These are phyloP conservation scores for Cucurbita ficifolia DNA, from an alignment of 306 rosid genomes.

Conservation along the genomic window DNA sequence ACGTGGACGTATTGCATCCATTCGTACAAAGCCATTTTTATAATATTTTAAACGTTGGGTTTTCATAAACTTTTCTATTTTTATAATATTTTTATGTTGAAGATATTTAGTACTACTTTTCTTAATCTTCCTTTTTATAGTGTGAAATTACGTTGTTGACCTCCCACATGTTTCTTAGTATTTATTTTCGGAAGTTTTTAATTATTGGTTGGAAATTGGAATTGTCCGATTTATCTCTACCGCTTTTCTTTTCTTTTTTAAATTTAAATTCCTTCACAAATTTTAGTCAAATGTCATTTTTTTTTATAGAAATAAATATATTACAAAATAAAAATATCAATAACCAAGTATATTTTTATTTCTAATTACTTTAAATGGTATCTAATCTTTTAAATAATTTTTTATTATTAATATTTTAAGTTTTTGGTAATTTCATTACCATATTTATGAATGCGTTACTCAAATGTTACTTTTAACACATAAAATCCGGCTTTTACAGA, in stretches of 20 bases:
- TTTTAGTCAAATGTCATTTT: neutral
- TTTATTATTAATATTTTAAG: no score
- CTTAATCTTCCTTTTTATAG: neutral
- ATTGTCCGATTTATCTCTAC: neutral
- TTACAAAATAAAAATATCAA: neutral
- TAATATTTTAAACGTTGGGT: conserved; percentile 10
- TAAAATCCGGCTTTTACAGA: no score
- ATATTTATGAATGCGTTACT: no score
- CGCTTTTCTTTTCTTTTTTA: neutral
- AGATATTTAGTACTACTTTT: neutral
- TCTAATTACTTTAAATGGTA: no score
- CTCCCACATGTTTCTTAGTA: neutral
- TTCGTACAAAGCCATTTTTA: conserved; percentile 21
- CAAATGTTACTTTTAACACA: no score
- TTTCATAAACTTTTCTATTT: conserved; percentile 18
- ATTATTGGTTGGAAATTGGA: neutral
- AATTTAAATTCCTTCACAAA: neutral
- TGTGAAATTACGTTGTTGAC: neutral
- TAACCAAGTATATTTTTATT: neutral
- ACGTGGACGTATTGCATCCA: conserved; percentile 70
- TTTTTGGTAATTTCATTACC: no score
- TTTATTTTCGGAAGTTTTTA: neutral
- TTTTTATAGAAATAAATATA: neutral
- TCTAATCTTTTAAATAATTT: no score
- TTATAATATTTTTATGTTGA: neutral